These are phyloP conservation scores for Solanum aculeatissimum DNA, from an alignment of 305 asterid species.

Conservation along the genomic window DNA sequence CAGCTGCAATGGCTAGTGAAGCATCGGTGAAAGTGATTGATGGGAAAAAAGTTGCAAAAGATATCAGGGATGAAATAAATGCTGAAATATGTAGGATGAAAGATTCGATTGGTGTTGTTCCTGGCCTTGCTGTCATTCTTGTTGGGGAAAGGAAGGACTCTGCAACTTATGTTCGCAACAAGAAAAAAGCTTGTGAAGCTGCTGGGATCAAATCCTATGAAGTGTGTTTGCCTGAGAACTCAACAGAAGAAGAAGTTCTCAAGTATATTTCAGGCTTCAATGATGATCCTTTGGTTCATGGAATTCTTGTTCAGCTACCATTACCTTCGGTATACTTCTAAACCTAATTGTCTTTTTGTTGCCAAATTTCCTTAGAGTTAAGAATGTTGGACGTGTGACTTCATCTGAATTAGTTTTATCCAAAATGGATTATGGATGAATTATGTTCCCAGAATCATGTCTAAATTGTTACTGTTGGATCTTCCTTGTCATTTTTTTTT, in stretches of 20 bases:
- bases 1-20: slow-evolving; percentile 52
- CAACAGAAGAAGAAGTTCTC: slow-evolving; percentile 77
- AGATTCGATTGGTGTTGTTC: slow-evolving; percentile 60
- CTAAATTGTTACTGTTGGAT: not conserved
- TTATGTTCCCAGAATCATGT: not conserved
- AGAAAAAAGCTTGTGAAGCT: slow-evolving; percentile 78
- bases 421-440: not conserved
- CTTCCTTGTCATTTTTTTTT: not conserved
- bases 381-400: not conserved
- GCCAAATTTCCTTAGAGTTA: not conserved
- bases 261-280: slow-evolving; percentile 55
- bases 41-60: slow-evolving; percentile 75
- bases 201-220: slow-evolving; percentile 77
- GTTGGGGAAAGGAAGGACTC: slow-evolving; percentile 97
- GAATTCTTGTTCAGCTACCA: slow-evolving; percentile 95
- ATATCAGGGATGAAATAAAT: slow-evolving; percentile 67
- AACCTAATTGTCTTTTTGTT: not conserved
- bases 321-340: slow-evolving; percentile 69
- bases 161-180: slow-evolving; percentile 84
- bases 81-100: slow-evolving; percentile 71
- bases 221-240: slow-evolving; percentile 56
- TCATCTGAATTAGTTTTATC: not conserved
- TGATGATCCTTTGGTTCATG: slow-evolving; percentile 73
- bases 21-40: slow-evolving; percentile 62
- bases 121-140: slow-evolving; percentile 90